Evolutionary conservation across 1,139 yeast genomes (phyloP).

Genomic region (Zygosaccharomyces sapae): DNA sequence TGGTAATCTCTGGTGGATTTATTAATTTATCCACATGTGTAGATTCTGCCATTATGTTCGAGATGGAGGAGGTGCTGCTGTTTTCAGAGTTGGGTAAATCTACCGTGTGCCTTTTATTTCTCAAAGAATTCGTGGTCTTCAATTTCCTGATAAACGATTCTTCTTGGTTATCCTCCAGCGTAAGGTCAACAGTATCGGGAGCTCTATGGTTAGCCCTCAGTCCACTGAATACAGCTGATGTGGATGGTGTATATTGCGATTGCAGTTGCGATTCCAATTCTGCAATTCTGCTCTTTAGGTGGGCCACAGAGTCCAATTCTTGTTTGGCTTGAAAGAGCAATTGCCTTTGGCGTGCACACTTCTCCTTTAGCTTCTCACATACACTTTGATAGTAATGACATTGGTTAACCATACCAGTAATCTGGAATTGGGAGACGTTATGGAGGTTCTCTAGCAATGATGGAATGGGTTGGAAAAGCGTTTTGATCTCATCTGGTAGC

Average conservation of each 20-base stretch:
- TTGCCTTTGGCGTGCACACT: conserved; percentile 27
- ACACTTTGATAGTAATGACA: conserved; percentile 25
- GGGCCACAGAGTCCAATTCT: conserved; percentile 25
- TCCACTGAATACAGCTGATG: conserved; percentile 8
- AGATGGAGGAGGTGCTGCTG: not conserved
- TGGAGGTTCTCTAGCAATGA: conserved; percentile 24
- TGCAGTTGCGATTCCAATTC: conserved; percentile 16
- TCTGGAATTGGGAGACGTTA: conserved; percentile 27
- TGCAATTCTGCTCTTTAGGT: conserved; percentile 17
- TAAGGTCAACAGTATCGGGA: conserved; percentile 28
- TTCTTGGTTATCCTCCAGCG: conserved; percentile 20
- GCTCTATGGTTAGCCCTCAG: conserved; percentile 17
- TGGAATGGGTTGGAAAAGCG: conserved; percentile 27
- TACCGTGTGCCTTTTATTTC: conserved; percentile 9
- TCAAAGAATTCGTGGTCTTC: conserved; percentile 17
- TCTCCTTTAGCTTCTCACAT: conserved; percentile 24
- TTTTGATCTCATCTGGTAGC: conserved; percentile 23
- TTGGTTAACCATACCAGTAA: conserved; percentile 22
- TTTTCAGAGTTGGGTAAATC: not conserved
- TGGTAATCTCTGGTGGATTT: conserved; percentile 1
- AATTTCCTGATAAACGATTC: conserved; percentile 19
- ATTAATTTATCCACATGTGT: conserved; percentile 8
- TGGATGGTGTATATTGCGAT: not conserved
- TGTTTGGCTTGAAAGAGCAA: conserved; percentile 24
- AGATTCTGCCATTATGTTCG: conserved; percentile 16